Conservation (phyloP, 129 eudicot genomes). For the Flaveria trinervia region DNA sequence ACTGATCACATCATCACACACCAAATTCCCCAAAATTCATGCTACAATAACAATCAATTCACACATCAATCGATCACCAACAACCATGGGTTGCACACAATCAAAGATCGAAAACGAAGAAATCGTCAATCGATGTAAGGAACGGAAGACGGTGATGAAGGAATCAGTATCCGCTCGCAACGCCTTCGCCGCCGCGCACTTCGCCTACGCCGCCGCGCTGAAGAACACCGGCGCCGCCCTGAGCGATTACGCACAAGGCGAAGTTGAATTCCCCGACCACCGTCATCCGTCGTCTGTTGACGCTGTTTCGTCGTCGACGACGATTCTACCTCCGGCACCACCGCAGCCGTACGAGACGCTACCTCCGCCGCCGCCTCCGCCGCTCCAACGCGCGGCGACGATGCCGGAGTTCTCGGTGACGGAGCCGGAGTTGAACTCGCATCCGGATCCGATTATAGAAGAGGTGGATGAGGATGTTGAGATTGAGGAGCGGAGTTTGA, state of each 20-base stretch:
- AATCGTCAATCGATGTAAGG: conserved; percentile 77
- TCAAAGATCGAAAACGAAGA: conserved; percentile 98
- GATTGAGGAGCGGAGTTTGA: conserved; percentile 54
- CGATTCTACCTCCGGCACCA: conserved; percentile 35
- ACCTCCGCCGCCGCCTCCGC: conserved; percentile 54
- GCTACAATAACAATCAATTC: not conserved
- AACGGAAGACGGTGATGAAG: conserved; percentile 68
- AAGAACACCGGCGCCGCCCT: conserved; percentile 99
- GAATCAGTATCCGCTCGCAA: conserved; percentile 77
- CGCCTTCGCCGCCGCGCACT: conserved; percentile 96
- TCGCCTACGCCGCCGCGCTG: conserved; percentile 66
- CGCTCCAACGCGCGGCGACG: conserved; percentile 70
- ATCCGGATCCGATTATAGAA: conserved; percentile 63
- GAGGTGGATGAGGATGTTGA: conserved; percentile 59
- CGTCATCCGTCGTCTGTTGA: conserved; percentile 28
- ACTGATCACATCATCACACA: not conserved
- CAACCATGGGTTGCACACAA: conserved; percentile 79
- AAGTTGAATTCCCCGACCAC: conserved; percentile 41
- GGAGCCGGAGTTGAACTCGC: conserved; percentile 39
- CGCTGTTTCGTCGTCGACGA: conserved; percentile 10
- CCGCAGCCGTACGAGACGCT: conserved; percentile 34
- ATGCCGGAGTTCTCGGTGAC: conserved; percentile 63
- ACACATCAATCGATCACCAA: not conserved
- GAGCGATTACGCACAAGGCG: conserved; percentile 88
- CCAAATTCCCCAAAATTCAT: not conserved